phyloP scores from a whole-genome alignment of 371 early-diverging fungal genomes.

The Parasitella parasitica region DNA sequence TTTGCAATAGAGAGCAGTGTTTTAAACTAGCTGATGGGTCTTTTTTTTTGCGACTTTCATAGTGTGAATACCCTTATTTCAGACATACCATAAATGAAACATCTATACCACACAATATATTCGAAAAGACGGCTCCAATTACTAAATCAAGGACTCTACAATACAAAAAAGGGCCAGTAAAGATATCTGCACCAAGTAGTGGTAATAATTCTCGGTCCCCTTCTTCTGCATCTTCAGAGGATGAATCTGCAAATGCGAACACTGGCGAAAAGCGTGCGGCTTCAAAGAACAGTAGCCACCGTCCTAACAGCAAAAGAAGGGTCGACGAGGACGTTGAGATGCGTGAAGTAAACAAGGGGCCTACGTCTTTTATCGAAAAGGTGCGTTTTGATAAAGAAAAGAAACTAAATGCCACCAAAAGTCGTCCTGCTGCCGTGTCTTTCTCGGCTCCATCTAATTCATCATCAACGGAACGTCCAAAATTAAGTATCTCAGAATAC shows the following conservation, averaged over 20 bases:
- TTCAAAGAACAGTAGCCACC: neutral
- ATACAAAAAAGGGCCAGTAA: constrained; percentile 8
- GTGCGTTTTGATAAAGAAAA: constrained; percentile 5
- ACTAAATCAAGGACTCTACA: neutral
- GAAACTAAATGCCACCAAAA: neutral
- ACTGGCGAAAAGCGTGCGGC: constrained; percentile 2
- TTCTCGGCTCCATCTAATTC: neutral
- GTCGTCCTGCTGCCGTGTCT: neutral
- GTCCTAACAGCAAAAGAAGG: neutral
- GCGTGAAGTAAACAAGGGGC: neutral
- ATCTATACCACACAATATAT: constrained; percentile 14
- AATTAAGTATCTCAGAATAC: constrained; percentile 15
- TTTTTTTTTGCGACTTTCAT: too few relatives aligned
- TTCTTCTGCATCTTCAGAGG: neutral
- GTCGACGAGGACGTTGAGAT: neutral
- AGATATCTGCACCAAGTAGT: neutral
- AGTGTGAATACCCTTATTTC: constrained; percentile 29
- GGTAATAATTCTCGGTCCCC: neutral
- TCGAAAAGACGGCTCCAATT: constrained; percentile 4
- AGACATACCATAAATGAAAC: constrained; percentile 1
- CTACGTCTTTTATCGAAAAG: constrained; percentile 10
- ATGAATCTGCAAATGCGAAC: neutral
- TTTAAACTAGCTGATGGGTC: neutral
- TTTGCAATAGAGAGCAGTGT: too few relatives aligned
- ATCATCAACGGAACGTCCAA: neutral